Base-by-base conservation (phyloP, 257 asterid genomes). In the Solanum rostratum region DNA sequence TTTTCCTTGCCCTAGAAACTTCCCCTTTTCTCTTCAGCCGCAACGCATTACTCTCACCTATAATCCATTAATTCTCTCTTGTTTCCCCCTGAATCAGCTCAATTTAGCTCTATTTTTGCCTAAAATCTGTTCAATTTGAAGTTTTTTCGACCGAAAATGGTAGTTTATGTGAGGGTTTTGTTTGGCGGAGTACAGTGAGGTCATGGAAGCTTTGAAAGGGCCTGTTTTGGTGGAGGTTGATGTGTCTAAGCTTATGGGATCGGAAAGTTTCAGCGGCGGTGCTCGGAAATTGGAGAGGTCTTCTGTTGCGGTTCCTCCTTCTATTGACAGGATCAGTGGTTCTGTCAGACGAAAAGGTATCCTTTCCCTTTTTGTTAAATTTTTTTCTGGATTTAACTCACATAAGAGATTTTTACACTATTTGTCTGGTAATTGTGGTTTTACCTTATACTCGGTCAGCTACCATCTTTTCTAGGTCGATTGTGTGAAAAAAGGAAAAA, bases 191-290 rank as follows among this genome's bases (percentile, higher is more conserved):
- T 16, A 22, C 39, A 83, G 85, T 76, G 84, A 74, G 85, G 82
- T 86, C 88, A 86, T 87, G 92, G 91, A 86, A 70, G 85, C 81
- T 45, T 87, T 85, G 82, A 84, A 86, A 88, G 89, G 90, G 68
- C 85, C 84, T 87, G 63, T 89, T 52, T 80, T 84, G 80, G 84
- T 85, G 2, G 88, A 37, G 22, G 69, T 63, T 41, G 84, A 85
- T 10, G 90, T 81, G 69, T 19, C 86, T 20, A 88, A 91, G 88
- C 86, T 89, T 69, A 92, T 92, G 97, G 95, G 95, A 83, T 92
- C 97, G 33, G 93, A 93, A 90, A 93, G 94, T 83, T 91, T 91
- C 66, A 78, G 90, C 73, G 74, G 92, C 71, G 92, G 93, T 85
- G 87, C 82, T 63, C 83, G 71, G 81, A 90, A 80, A 60, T 62